These are phyloP conservation scores for Boletus sensibilis DNA, from an alignment of 768 basidiomycete genomes.

Conservation along the genomic window DNA sequence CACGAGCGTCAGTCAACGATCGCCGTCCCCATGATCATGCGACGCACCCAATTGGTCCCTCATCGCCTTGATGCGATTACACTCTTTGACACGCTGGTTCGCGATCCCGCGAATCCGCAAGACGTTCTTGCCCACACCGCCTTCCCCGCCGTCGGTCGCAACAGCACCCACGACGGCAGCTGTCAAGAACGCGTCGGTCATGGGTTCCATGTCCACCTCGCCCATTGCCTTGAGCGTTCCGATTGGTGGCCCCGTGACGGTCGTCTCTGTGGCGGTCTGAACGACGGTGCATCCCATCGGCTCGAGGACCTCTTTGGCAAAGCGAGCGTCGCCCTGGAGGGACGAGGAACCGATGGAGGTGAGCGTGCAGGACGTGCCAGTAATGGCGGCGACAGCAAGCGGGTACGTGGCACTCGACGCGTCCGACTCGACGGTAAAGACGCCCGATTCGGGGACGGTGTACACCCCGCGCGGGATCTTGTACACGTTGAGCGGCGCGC, in stretches of 20 bases:
- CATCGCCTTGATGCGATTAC: conserved; percentile 96
- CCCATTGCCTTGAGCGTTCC: conserved; percentile 62
- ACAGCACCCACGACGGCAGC: conserved; percentile 92
- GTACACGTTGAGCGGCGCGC: conserved; percentile 75
- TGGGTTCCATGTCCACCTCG: conserved; percentile 96
- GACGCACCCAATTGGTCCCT: conserved; percentile 84
- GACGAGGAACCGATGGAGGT: conserved; percentile 87
- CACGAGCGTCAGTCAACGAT: background rate
- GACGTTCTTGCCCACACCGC: conserved; percentile 36
- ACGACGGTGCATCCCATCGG: conserved; percentile 92
- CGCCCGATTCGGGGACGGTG: conserved; percentile 56
- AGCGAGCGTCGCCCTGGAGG: conserved; percentile 95
- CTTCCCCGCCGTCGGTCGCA: conserved; percentile 52
- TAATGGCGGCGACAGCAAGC: conserved; percentile 94
- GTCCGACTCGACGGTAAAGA: conserved; percentile 92
- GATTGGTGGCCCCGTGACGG: conserved; percentile 87
- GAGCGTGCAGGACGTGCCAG: conserved; percentile 94
- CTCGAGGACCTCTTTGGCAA: conserved; percentile 89
- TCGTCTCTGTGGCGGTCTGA: conserved; percentile 87
- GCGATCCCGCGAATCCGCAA: conserved; percentile 93
- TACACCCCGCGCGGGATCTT: conserved; percentile 82
- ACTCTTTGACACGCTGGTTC: conserved; percentile 98
- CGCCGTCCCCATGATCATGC: too few species aligned
- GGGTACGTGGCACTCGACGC: conserved; percentile 97
- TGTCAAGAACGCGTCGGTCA: conserved; percentile 99